Evolutionary conservation across 768 basidiomycete species (phyloP).

Genomic region (Suillus alpinus): DNA sequence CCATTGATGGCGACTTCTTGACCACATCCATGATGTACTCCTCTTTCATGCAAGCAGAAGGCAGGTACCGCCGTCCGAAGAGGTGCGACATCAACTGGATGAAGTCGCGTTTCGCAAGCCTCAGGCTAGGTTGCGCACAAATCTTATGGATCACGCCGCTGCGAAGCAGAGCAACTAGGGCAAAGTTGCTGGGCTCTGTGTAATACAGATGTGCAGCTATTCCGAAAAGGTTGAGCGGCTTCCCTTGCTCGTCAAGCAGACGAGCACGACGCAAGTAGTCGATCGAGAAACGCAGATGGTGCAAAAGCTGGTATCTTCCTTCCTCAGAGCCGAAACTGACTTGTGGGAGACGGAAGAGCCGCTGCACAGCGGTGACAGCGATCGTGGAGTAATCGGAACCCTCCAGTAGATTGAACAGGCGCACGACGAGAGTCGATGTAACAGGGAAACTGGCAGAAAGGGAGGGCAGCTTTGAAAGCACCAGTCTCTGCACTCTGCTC

Average conservation of each 20-base stretch:
- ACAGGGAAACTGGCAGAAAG: conserved; percentile 65
- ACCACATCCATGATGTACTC: conserved; percentile 33
- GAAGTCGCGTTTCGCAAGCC: conserved; percentile 46
- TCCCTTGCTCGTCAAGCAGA: conserved; percentile 52
- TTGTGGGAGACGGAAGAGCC: conserved; percentile 55
- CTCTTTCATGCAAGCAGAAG: conserved; percentile 39
- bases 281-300: conserved; percentile 67
- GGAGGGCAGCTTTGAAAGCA: conserved; percentile 60
- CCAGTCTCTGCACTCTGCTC: conserved; percentile 60
- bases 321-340: conserved; percentile 55
- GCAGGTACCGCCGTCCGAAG: conserved; percentile 59
- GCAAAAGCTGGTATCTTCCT: conserved; percentile 55
- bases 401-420: conserved; percentile 62
- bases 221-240: conserved; percentile 55
- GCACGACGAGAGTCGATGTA: conserved; percentile 61
- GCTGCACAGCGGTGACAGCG: conserved; percentile 49
- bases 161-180: conserved; percentile 55
- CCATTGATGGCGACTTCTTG: conserved; percentile 50
- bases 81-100: conserved; percentile 61
- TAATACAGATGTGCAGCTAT: conserved; percentile 57
- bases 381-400: conserved; percentile 52
- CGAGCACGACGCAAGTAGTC: conserved; percentile 63
- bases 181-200: conserved; percentile 70
- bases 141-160: conserved; percentile 58
- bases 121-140: conserved; percentile 38